A percentile compares a stretch with the other conserved stretches of the same genome.
Conservation (phyloP, 2,329 filamentous ascomycete species). For the Chrysoporthe cubensis region DNA sequence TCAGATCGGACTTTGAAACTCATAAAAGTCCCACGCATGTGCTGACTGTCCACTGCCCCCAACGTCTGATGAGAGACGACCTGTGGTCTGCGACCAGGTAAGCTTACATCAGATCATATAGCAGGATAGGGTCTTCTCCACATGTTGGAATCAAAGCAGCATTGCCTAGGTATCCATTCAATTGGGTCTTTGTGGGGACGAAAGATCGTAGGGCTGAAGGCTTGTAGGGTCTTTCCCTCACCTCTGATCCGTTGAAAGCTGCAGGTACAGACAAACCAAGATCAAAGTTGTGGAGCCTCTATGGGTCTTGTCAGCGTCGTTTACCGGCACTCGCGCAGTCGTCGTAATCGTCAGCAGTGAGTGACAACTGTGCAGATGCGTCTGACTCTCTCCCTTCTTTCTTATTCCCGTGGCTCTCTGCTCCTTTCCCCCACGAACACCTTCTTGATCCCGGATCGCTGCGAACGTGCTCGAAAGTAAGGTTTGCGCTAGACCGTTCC, state of each 20-base stretch:
- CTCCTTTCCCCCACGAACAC: background rate
- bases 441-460: background rate
- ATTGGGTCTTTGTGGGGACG: background rate
- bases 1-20: background rate
- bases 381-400: background rate
- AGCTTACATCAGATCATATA: slow-evolving; percentile 4
- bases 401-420: background rate
- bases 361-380: background rate
- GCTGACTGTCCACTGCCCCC: background rate
- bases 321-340: background rate
- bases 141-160: background rate
- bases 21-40: background rate
- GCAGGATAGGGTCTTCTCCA: background rate
- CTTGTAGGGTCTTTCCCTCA: no score
- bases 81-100: background rate
- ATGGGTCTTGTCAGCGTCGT: background rate
- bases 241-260: background rate
- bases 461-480: background rate
- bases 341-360: background rate
- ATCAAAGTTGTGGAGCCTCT: background rate
- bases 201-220: background rate
- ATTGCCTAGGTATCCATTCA: background rate
- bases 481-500: background rate
- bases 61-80: slow-evolving; percentile 1
- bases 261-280: background rate